Evolutionary conservation across 148 eudicot species (phyloP).

Genomic region (Rhododendron williamsianum): DNA sequence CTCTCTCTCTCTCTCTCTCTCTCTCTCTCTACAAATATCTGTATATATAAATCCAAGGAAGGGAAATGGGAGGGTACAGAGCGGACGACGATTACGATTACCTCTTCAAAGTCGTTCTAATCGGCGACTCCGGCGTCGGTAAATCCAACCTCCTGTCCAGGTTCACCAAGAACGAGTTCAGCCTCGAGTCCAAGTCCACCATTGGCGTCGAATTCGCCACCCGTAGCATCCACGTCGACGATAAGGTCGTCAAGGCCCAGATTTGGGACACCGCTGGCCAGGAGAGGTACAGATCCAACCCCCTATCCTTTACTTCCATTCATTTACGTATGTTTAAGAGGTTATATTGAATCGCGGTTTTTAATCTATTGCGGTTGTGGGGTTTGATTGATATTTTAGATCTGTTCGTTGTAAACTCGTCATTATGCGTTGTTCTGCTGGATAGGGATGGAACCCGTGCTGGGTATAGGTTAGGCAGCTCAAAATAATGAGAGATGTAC

Average conservation of each 20-base stretch:
- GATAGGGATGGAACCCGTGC: not conserved
- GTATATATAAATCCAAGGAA: not conserved
- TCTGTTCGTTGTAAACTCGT: not conserved
- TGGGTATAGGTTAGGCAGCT: not conserved
- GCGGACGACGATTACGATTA: constrained; percentile 65
- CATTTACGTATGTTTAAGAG: too few relatives aligned
- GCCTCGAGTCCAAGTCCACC: constrained; percentile 62
- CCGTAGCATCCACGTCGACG: constrained; percentile 52
- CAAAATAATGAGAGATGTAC: not conserved
- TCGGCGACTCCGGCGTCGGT: constrained; percentile 64
- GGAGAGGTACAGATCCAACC: constrained; percentile 33
- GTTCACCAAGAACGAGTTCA: constrained; percentile 61
- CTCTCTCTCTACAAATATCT: not conserved
- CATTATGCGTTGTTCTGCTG: not conserved
- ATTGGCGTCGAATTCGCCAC: constrained; percentile 74
- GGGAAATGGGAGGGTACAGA: constrained; percentile 40
- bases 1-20: not conserved
- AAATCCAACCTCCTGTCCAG: constrained; percentile 53
- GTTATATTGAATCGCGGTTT: not conserved
- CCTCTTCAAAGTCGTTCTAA: constrained; percentile 53
- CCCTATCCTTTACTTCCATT: not conserved
- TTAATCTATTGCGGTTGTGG: not conserved
- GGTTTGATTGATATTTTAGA: not conserved
- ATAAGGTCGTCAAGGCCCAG: constrained; percentile 67
- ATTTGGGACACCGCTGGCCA: constrained; percentile 79